A percentile compares a stretch with the other conserved stretches of the same genome.
These are phyloP conservation scores for Fusarium sp. DNA, from an alignment of 2,329 filamentous ascomycete species.

Conservation along the genomic window DNA sequence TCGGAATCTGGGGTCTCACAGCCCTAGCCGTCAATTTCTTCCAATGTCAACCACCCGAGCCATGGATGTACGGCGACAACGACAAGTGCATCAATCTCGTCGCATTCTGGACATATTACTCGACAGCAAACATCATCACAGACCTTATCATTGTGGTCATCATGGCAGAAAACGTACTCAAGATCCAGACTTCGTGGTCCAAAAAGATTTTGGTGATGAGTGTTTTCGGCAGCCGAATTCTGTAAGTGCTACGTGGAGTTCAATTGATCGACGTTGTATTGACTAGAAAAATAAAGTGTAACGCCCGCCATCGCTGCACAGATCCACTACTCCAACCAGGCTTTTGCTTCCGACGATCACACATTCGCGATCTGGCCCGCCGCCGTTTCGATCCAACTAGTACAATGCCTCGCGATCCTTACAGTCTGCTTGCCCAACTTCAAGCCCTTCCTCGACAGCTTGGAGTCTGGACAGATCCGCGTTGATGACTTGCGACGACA, in stretches of 20 bases:
- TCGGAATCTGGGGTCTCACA: slow-evolving; percentile 40
- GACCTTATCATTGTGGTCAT: slow-evolving; percentile 45
- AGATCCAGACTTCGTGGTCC: slow-evolving; percentile 44
- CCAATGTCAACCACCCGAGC: slow-evolving; percentile 43
- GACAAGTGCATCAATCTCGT: slow-evolving; percentile 38
- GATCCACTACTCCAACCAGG: slow-evolving; percentile 42
- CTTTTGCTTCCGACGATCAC: slow-evolving; percentile 37
- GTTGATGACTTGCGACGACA: slow-evolving; percentile 46
- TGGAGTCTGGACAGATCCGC: slow-evolving; percentile 47
- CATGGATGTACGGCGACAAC: slow-evolving; percentile 43
- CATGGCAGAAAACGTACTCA: slow-evolving; percentile 45
- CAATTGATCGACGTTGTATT: neutral
- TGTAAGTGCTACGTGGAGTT: slow-evolving; percentile 38
- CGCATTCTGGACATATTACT: slow-evolving; percentile 46
- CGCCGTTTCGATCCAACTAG: slow-evolving; percentile 40
- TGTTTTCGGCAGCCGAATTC: slow-evolving; percentile 48
- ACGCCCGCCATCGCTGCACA: slow-evolving; percentile 45
- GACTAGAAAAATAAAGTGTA: slow-evolving; percentile 27
- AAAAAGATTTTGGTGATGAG: slow-evolving; percentile 47
- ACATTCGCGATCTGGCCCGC: slow-evolving; percentile 44
- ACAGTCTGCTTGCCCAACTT: slow-evolving; percentile 47
- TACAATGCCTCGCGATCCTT: slow-evolving; percentile 45
- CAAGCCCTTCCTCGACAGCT: slow-evolving; percentile 47
- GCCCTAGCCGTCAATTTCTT: slow-evolving; percentile 45
- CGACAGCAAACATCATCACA: slow-evolving; percentile 46